These are phyloP conservation scores for Gastrodia elata DNA, from an alignment of 106 monocot genomes.

Conservation along the genomic window DNA sequence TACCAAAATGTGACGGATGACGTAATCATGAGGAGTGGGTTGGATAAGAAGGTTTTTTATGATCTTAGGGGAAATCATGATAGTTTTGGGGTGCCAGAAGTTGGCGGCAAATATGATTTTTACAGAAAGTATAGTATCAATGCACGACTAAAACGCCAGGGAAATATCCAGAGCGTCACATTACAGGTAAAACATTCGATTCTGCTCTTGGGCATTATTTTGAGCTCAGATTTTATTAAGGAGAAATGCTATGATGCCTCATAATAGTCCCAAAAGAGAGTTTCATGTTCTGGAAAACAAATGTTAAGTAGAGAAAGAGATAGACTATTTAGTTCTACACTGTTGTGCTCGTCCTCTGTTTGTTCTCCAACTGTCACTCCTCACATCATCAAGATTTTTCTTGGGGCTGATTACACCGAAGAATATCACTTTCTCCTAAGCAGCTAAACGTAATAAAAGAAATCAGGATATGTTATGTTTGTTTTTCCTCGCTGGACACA, in stretches of 20 bases:
- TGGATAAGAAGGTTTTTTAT: conserved; percentile 67
- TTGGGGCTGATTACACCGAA: too few species aligned
- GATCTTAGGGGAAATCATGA: conserved; percentile 98
- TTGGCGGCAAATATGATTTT: conserved; percentile 63
- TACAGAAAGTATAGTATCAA: conserved; percentile 82
- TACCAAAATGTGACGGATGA: conserved; percentile 52
- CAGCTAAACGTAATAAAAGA: neutral
- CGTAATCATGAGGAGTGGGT: conserved; percentile 52
- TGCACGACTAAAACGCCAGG: conserved; percentile 30
- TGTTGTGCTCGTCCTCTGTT: too few species aligned
- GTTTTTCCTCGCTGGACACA: neutral
- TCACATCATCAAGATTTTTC: too few species aligned
- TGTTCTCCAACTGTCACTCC: too few species aligned
- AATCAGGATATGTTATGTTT: neutral
- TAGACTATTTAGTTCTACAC: too few species aligned
- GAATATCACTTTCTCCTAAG: neutral
- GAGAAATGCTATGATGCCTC: too few species aligned
- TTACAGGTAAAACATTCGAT: conserved; percentile 33
- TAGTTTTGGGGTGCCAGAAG: conserved; percentile 65
- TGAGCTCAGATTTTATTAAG: too few species aligned
- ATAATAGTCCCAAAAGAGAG: too few species aligned
- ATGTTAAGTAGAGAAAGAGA: too few species aligned
- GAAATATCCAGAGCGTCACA: conserved; percentile 68
- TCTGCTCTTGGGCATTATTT: neutral
- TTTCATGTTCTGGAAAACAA: too few species aligned